Conservation (phyloP, 495 filamentous ascomycete genomes). For the Jackrogersella minutella region DNA sequence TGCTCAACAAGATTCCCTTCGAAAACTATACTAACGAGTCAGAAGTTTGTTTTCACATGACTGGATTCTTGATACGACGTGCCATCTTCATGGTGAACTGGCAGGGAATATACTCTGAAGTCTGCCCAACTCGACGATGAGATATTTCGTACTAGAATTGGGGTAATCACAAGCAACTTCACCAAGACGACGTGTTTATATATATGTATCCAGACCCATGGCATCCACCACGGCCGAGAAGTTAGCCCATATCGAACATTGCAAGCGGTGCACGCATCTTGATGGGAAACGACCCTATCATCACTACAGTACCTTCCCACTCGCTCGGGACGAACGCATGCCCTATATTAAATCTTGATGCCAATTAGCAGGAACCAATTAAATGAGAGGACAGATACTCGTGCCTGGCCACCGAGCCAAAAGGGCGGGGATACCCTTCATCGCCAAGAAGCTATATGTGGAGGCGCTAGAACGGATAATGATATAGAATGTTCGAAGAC, state of each 20-base stretch:
- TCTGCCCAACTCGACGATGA: background rate
- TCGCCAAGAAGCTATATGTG: slow-evolving; percentile 8
- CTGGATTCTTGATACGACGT: background rate
- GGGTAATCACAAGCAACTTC: background rate
- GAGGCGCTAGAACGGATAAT: background rate
- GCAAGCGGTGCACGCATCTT: background rate
- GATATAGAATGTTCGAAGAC: background rate
- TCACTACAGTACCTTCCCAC: background rate
- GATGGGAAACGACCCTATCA: background rate
- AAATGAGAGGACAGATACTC: background rate
- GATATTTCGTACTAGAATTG: background rate
- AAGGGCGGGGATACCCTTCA: background rate
- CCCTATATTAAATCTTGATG: background rate
- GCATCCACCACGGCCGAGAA: no score
- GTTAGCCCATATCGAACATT: background rate
- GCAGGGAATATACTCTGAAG: background rate
- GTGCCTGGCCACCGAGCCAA: slow-evolving; percentile 5
- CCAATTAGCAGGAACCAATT: background rate
- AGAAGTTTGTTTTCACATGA: background rate
- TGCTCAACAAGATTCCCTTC: background rate
- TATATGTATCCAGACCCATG: background rate
- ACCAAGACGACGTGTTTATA: background rate
- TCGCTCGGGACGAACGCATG: background rate
- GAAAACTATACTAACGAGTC: background rate
- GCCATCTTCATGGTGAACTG: background rate